Base-by-base conservation (phyloP, 257 asterid genomes). In the Orobanche coerulescens region DNA sequence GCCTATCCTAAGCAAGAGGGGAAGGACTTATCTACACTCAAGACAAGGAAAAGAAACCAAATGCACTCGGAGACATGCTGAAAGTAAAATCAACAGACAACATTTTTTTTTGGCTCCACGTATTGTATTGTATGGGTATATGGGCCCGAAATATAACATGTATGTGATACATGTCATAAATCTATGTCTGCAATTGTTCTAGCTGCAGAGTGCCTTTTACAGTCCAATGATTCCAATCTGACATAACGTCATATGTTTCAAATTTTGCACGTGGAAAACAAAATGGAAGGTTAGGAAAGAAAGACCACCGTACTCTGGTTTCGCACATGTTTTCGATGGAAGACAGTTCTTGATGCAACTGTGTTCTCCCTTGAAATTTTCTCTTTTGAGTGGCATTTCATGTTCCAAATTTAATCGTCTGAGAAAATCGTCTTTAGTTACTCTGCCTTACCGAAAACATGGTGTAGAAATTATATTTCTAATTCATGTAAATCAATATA, bases 351-450 rank as follows among this genome's bases (percentile, higher is more conserved):
- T 14, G 20, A 30, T 65, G 64, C 33, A 58, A 30, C 23, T 52
- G 39, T 33, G 19, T 62, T 26, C 25, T 31, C 11, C 54, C 36
- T 19, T 25, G 48, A 48, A 10, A 26, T 31, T n/a, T 58, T 15
- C 55, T 30, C 26, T 56, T 10, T 36, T n/a, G 25, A 44, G 23
- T 25, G 68, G 14, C 62, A 63, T 60, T 49, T 61, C 37, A 11
- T 66, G 52, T 23, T 31, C 37, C 66, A 37, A 39, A 28, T 2
- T 25, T 47, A 34, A 22, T 11, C 16, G 24, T 36, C 3, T 33
- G 44, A 25, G 36, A 54, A 72, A 30, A 55, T 59, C 65, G 37
- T 56, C 33, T 62, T 44, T 43, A 60, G 61, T 19, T 49, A 25
- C 5, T n/a, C n/a, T 2, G 33, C 12, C 9, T 66, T 50, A 64